phyloP scores from a whole-genome alignment of 2,329 filamentous ascomycete species.

The Fusarium sp. region DNA sequence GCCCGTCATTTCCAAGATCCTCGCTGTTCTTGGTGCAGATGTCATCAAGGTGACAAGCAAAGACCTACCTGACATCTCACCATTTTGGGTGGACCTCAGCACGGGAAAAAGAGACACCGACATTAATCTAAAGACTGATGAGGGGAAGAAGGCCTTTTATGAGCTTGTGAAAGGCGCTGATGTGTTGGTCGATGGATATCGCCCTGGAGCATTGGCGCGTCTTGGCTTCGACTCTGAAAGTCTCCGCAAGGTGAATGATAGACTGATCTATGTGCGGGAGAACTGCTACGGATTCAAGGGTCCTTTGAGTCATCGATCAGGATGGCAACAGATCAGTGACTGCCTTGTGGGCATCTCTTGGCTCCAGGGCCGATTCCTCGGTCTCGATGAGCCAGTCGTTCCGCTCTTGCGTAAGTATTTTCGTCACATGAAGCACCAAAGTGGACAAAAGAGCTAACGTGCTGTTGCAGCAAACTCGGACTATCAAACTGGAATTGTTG shows the following conservation, averaged over 20 bases:
- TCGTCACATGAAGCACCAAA: no score
- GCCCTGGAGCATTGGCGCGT: not conserved
- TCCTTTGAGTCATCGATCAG: not conserved
- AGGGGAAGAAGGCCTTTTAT: not conserved
- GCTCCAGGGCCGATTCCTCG: not conserved
- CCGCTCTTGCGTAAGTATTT: not conserved
- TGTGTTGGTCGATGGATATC: not conserved
- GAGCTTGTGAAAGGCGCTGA: not conserved
- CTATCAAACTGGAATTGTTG: not conserved
- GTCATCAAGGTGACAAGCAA: not conserved
- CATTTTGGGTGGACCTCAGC: not conserved
- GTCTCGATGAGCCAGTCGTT: not conserved
- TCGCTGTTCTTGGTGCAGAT: not conserved
- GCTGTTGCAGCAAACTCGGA: not conserved
- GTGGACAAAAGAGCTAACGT: not conserved
- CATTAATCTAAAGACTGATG: not conserved
- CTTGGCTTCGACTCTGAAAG: not conserved
- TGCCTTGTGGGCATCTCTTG: not conserved
- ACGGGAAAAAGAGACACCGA: not conserved
- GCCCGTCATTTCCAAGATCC: not conserved
- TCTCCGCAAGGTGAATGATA: not conserved
- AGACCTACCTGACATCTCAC: not conserved
- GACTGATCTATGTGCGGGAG: not conserved
- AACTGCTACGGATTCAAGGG: not conserved
- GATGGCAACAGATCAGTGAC: not conserved